Percentiles rank a stretch among this genome's conserved stretches.
These are phyloP conservation scores for Zymoseptoria brevis DNA, from an alignment of 2,329 filamentous ascomycete species.

Conservation along the genomic window DNA sequence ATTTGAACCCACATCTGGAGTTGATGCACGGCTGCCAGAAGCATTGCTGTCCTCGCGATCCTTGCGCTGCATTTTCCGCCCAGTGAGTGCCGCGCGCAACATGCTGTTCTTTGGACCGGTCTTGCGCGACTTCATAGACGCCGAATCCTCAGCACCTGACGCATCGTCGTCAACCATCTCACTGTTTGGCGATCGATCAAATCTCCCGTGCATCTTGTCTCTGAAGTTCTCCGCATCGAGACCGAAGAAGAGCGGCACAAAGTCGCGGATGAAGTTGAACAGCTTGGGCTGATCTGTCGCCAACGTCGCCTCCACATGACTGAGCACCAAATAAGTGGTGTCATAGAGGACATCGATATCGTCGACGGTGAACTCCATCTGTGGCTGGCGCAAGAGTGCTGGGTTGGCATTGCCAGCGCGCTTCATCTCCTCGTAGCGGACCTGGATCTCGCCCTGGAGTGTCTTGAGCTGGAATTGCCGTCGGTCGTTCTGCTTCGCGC, in stretches of 20 bases:
- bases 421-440: slow-evolving; percentile 84
- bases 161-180: slow-evolving; percentile 66
- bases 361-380: slow-evolving; percentile 67
- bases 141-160: slow-evolving; percentile 60
- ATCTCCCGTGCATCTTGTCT: slow-evolving; percentile 51
- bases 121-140: slow-evolving; percentile 59
- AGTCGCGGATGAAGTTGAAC: slow-evolving; percentile 42
- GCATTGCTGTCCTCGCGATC: slow-evolving; percentile 75
- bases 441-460: slow-evolving; percentile 81
- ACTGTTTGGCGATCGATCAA: slow-evolving; percentile 46
- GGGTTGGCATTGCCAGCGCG: slow-evolving; percentile 43
- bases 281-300: slow-evolving; percentile 38
- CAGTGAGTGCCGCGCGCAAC: slow-evolving; percentile 72
- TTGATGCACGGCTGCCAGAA: slow-evolving; percentile 77
- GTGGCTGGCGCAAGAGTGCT: slow-evolving; percentile 34
- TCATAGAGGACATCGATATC: slow-evolving; percentile 47
- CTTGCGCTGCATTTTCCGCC: slow-evolving; percentile 63
- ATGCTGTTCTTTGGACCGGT: slow-evolving; percentile 51
- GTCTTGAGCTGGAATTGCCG: slow-evolving; percentile 81
- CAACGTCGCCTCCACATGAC: slow-evolving; percentile 36
- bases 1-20: slow-evolving; percentile 70
- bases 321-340: slow-evolving; percentile 38
- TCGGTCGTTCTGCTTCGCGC: slow-evolving; percentile 80
- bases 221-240: slow-evolving; percentile 50
- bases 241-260: slow-evolving; percentile 44